Base-by-base conservation (phyloP, 805 yeast species). In the Wickerhamomyces ciferrii region DNA sequence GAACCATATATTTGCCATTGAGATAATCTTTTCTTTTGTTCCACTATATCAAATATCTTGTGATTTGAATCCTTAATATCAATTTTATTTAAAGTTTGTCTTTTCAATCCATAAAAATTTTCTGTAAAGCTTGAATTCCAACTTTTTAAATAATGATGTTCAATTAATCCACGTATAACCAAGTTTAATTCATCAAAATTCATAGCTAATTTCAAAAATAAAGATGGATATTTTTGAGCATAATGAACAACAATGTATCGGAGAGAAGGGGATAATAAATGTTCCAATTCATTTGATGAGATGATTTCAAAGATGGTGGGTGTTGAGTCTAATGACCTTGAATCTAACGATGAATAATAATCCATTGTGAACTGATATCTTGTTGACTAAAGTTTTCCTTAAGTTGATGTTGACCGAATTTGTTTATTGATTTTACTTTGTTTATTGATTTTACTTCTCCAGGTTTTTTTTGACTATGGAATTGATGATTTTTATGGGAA, bases 121-220 rank as follows among this genome's bases (percentile, higher is more conserved):
- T 92, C 97, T 0, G 96, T 88, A 58, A 92, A 88, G 2, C 94
- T 79, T 0, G 95, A 79, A 56, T 87, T 91, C 88, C 94, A 87
- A 42, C 72, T 71, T 43, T 69, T 75, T 42, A 92, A 63, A 54
- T 83, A 87, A 50, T 76, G 74, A 71, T 81, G 81, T 62, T 94
- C 97, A 2, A 92, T 67, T 3, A 75, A 47, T 0, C 86, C 81
- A 56, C 91, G 69, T 2, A 84, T 49, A 2, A 78, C 48, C 4
- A 84, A 61, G 54, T 84, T 84, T 34, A 89, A 57, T 68, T 88
- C 96, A 61, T 92, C 97, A 59, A 86, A 90, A 39, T 71, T 69
- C 55, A 85, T 80, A 24, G 88, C 78, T 4, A 85, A 52, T 47
- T 73, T 63, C 15, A 89, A 71, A 15, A 87, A 68, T 50, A 79